Percentiles rank a stretch among this genome's conserved stretches.
Evolutionary conservation across 2,329 filamentous ascomycete genomes (phyloP).

Genomic region (Xylaria sp.): DNA sequence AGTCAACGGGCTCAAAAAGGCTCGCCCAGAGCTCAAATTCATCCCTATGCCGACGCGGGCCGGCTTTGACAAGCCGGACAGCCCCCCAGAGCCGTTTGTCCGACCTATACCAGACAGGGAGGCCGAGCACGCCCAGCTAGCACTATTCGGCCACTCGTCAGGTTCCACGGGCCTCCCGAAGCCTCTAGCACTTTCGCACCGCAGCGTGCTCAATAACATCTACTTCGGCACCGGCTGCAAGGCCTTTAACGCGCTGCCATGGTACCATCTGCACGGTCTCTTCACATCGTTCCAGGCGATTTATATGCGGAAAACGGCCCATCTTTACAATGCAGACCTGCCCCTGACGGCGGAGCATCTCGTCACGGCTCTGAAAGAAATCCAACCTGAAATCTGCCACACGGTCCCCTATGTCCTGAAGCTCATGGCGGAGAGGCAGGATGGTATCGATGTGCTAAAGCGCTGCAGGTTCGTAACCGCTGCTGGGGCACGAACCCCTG

Average conservation of each 20-base stretch:
- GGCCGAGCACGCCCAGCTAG: conserved; percentile 49
- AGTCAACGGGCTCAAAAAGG: conserved; percentile 44
- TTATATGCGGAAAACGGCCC: conserved; percentile 56
- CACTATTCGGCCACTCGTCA: conserved; percentile 59
- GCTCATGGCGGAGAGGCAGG: conserved; percentile 52
- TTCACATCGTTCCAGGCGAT: conserved; percentile 57
- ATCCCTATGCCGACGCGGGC: conserved; percentile 42
- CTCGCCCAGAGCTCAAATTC: conserved; percentile 41
- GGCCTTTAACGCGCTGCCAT: conserved; percentile 57
- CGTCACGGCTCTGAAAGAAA: conserved; percentile 51
- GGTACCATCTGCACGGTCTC: conserved; percentile 58
- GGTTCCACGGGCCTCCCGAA: conserved; percentile 61
- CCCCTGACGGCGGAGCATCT: conserved; percentile 54
- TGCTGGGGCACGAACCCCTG: conserved; percentile 55
- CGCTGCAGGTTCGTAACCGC: conserved; percentile 55
- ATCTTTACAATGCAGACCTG: conserved; percentile 55
- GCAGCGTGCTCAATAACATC: conserved; percentile 53
- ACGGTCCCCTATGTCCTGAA: conserved; percentile 56
- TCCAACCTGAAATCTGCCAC: conserved; percentile 54
- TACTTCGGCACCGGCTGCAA: conserved; percentile 51
- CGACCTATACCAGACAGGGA: conserved; percentile 44
- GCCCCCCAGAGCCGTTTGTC: conserved; percentile 39
- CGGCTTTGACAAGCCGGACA: conserved; percentile 42
- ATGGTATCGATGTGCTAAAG: conserved; percentile 52
- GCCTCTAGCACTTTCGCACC: conserved; percentile 57